phyloP scores from a whole-genome alignment of 495 filamentous ascomycete species.

The Penicillium herquei region DNA sequence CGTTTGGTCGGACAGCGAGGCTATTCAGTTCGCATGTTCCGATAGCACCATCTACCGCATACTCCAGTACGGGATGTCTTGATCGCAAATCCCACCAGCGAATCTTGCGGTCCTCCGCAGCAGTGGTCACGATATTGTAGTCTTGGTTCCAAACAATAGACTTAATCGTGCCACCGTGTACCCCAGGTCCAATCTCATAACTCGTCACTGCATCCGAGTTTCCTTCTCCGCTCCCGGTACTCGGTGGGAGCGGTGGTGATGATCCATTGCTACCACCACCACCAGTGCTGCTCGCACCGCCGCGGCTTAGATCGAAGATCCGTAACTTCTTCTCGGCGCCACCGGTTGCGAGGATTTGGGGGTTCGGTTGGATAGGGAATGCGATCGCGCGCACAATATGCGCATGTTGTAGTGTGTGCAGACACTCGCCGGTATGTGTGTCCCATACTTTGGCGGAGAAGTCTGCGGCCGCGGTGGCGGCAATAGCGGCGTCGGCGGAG shows the following conservation, averaged over 20 bases:
- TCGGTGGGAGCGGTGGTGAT: constrained; percentile 33
- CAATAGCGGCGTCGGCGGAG: constrained; percentile 80
- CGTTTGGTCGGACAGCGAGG: constrained; percentile 39
- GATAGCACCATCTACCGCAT: constrained; percentile 74
- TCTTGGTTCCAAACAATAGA: constrained; percentile 89
- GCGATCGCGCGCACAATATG: constrained; percentile 94
- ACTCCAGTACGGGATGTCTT: constrained; percentile 66
- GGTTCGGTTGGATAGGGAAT: constrained; percentile 72
- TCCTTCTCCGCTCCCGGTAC: constrained; percentile 25
- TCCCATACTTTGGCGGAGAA: constrained; percentile 99
- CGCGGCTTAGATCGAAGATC: constrained; percentile 77
- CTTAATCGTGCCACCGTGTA: constrained; percentile 86
- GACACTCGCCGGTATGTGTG: constrained; percentile 86
- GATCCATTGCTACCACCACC: constrained; percentile 36
- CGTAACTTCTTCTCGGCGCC: constrained; percentile 94
- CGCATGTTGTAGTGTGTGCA: constrained; percentile 82
- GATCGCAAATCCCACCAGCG: constrained; percentile 92
- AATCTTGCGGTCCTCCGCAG: constrained; percentile 83
- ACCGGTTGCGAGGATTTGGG: constrained; percentile 82
- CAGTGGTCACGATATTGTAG: constrained; percentile 82
- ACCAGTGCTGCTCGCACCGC: constrained; percentile 6
- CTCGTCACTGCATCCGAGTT: constrained; percentile 46
- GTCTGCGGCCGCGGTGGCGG: constrained; percentile 91
- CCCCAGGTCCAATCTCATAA: constrained; percentile 82
- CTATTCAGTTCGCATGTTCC: constrained; percentile 85